Evolutionary conservation across 2,329 filamentous ascomycete genomes (phyloP).

Genomic region (Paecilomyces sp.): DNA sequence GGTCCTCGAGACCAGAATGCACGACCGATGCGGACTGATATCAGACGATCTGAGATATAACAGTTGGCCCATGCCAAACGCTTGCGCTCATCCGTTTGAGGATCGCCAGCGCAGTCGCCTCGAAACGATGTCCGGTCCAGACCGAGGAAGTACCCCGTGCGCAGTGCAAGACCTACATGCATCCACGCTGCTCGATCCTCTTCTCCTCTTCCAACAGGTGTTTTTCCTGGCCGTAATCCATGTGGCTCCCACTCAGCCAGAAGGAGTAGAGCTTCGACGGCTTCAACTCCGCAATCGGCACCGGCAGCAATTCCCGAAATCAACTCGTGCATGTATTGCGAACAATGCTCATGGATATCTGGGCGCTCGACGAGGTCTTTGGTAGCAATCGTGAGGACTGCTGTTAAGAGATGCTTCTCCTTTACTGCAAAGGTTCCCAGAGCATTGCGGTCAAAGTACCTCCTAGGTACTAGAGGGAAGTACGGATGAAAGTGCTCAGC

Average conservation of each 20-base stretch:
- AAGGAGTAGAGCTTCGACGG: constrained; percentile 62
- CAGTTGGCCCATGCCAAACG: constrained; percentile 63
- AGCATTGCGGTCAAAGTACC: constrained; percentile 49
- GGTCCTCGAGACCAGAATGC: constrained; percentile 69
- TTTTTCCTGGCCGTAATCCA: constrained; percentile 52
- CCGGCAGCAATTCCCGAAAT: constrained; percentile 62
- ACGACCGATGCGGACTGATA: constrained; percentile 64
- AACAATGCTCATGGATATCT: constrained; percentile 58
- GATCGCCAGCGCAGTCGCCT: constrained; percentile 52
- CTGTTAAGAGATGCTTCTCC: constrained; percentile 62
- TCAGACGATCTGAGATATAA: constrained; percentile 60
- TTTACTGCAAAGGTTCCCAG: constrained; percentile 51
- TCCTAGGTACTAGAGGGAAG: constrained; percentile 59
- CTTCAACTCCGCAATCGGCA: constrained; percentile 60
- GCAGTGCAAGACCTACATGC: constrained; percentile 64
- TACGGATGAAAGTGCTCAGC: constrained; percentile 62
- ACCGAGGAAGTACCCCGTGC: constrained; percentile 63
- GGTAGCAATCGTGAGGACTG: constrained; percentile 63
- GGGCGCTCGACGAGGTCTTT: constrained; percentile 62
- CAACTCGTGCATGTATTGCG: constrained; percentile 62
- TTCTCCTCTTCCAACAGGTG: constrained; percentile 61
- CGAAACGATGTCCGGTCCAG: constrained; percentile 63
- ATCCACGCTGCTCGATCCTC: constrained; percentile 72
- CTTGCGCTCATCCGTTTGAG: constrained; percentile 55
- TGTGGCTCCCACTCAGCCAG: constrained; percentile 69